Evolutionary conservation across 768 basidiomycete species (phyloP).

Genomic region (Leucocoprinus leucothites): DNA sequence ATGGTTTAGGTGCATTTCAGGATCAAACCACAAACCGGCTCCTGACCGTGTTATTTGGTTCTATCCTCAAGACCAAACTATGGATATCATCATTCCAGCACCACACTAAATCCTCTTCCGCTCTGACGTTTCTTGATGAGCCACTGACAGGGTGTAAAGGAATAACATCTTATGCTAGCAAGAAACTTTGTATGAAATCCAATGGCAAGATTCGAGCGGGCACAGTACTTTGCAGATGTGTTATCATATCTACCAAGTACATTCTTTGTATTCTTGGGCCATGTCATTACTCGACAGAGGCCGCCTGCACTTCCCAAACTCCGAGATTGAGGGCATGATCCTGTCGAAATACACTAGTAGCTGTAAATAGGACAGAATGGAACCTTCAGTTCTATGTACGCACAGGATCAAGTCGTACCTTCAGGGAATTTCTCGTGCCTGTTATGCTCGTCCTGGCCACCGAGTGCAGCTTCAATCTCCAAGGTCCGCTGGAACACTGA

Average conservation of each 20-base stretch:
- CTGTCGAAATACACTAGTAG: background rate
- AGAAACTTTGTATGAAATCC: no score
- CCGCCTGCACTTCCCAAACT: background rate
- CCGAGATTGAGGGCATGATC: background rate
- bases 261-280: no score
- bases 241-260: no score
- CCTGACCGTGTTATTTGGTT: constrained; percentile 35
- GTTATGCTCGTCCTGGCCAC: background rate
- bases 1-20: background rate
- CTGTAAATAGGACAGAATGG: background rate
- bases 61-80: constrained; percentile 3
- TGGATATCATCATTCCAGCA: background rate
- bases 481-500: constrained; percentile 26
- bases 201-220: no score
- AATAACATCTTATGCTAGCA: no score
- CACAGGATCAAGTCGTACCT: background rate
- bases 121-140: no score
- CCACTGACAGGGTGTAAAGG: no score
- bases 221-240: no score
- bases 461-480: constrained; percentile 1
- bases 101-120: background rate
- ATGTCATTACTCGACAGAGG: background rate
- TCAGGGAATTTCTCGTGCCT: background rate
- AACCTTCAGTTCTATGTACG: background rate
- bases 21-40: constrained; percentile 17